Percentiles rank a stretch among this genome's conserved stretches.
Evolutionary conservation across 768 basidiomycete species (phyloP).

Genomic region (Calocera viscosa): DNA sequence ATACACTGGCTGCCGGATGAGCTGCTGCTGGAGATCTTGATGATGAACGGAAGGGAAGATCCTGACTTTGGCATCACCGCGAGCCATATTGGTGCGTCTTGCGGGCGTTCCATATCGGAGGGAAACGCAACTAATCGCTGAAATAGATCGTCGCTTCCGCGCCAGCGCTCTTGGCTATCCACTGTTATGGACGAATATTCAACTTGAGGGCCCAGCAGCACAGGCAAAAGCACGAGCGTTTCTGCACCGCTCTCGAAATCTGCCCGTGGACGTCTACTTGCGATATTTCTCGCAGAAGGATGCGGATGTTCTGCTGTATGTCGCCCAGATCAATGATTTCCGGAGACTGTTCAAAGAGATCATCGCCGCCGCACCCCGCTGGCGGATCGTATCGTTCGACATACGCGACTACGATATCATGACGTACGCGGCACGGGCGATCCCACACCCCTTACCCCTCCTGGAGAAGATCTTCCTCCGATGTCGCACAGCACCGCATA

Average conservation of each 20-base stretch:
- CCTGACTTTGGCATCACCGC: background rate
- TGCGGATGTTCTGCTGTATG: background rate
- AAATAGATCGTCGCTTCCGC: background rate
- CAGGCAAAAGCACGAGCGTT: background rate
- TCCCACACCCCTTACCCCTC: background rate
- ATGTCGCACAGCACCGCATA: constrained; percentile 7
- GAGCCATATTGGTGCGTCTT: background rate
- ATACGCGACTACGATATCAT: constrained; percentile 8
- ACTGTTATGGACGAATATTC: background rate
- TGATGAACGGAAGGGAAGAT: background rate
- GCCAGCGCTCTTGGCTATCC: background rate
- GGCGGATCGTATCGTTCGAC: background rate
- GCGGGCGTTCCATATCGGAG: background rate
- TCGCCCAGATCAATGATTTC: constrained; percentile 5
- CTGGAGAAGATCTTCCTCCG: constrained; percentile 2
- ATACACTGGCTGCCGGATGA: constrained; percentile 4
- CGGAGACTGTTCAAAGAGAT: constrained; percentile 2
- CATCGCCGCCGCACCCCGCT: background rate
- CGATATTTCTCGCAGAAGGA: constrained; percentile 1
- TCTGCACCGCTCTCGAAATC: background rate
- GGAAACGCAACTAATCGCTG: background rate
- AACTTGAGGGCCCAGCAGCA: background rate
- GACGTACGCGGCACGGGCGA: constrained; percentile 7
- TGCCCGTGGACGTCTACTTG: background rate
- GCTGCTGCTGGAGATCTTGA: background rate